Base-by-base conservation (phyloP, 1,284 basidiomycete species). In the Crepidotus sp. region DNA sequence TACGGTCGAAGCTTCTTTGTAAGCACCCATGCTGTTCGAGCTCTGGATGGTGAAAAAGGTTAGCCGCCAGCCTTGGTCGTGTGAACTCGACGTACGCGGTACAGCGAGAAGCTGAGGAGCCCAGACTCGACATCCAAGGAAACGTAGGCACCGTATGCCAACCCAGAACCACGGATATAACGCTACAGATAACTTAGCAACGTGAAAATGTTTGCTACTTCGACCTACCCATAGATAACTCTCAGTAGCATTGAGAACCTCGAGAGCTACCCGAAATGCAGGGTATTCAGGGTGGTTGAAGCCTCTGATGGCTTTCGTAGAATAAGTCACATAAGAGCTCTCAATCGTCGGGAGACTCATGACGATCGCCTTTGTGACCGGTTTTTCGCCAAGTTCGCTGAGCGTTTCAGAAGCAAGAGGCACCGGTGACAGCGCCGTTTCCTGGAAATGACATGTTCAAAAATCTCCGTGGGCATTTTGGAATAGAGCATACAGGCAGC, bases 291-390 rank as follows among this genome's bases (percentile, higher is more conserved):
- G 78, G 60, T 97, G 83, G 50, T 77, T 63, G 60, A 85, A 92
- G 13, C 90, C 89, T 58, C 72, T 67, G 35, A 91, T 79, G 30
- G 85, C 83, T 58, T 83, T 88, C 0, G 88, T 76, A 10, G 80
- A 83, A 59, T 95, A 87, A 19, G 74, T 78, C 11, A 82, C 84
- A 62, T 84, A 98, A 7, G 89, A 86, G 56, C 90, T 94, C 66
- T 99, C 96, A 53, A 98, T 96, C 3, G 92, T 91, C 0, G 93
- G 83, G 54, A 98, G 73, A 48, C 88, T 81, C 60, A 94, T 85
- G 30, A 98, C 74, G 29, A 91, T 71, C 15, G 87, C 89, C 81
- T 82, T 86, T 59, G 74, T 79, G 8, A 71, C 60, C 0, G 94
- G 91, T 14, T 79, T 71, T 56, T 71, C 70, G 26, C 95, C 94